Conservation (phyloP, 2,329 filamentous ascomycete genomes). For the Mariannaea elegans region DNA sequence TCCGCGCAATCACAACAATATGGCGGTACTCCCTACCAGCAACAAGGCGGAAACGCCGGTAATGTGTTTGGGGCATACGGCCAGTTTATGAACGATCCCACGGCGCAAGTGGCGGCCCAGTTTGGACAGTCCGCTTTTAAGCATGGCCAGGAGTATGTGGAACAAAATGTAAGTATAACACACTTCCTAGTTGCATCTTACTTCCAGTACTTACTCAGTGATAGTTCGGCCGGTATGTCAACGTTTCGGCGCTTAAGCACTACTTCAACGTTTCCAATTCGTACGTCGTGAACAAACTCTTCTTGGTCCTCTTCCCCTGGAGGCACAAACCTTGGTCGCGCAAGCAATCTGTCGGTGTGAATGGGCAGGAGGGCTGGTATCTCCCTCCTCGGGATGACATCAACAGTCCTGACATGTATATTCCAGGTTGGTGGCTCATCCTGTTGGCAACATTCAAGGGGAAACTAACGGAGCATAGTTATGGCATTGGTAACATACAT, state of each 20-base stretch:
- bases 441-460: too few relatives aligned
- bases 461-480: slow-evolving; percentile 54
- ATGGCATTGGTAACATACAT: slow-evolving; percentile 99
- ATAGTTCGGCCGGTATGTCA: slow-evolving; percentile 78
- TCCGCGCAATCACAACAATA: slow-evolving; percentile 74
- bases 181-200: neutral
- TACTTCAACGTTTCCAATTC: slow-evolving; percentile 99
- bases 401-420: slow-evolving; percentile 99
- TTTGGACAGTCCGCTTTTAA: slow-evolving; percentile 92
- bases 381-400: slow-evolving; percentile 93
- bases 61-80: slow-evolving; percentile 79
- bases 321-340: slow-evolving; percentile 97
- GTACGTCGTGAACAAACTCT: slow-evolving; percentile 93
- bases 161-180: slow-evolving; percentile 81
- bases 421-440: slow-evolving; percentile 71
- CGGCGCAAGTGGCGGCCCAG: slow-evolving; percentile 93
- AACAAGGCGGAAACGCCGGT: slow-evolving; percentile 62
- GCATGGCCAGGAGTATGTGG: slow-evolving; percentile 92
- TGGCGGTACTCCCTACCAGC: slow-evolving; percentile 79
- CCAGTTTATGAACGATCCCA: slow-evolving; percentile 94
- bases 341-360: slow-evolving; percentile 78
- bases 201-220: slow-evolving; percentile 22
- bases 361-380: slow-evolving; percentile 79
- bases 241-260: slow-evolving; percentile 92
- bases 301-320: slow-evolving; percentile 96